A percentile compares a stretch with the other conserved stretches of the same genome.
Conservation (phyloP, 176 grass and related monocot species). For the Aegilops speltoides region DNA sequence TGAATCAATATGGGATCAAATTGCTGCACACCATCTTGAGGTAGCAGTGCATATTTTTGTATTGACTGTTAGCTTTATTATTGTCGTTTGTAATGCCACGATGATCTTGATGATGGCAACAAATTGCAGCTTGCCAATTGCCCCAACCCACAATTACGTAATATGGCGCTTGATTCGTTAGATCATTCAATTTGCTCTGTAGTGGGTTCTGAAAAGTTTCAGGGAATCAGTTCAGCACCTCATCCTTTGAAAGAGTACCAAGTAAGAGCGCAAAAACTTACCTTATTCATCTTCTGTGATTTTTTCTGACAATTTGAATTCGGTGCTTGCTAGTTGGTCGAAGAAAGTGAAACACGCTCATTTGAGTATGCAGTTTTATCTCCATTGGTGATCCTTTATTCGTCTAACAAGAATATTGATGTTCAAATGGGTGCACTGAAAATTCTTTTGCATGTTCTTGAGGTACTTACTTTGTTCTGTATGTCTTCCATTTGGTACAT, state of each 20-base stretch:
- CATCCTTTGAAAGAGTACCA: constrained; percentile 46
- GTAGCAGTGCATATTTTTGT: constrained; percentile 44
- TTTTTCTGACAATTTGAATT: constrained; percentile 37
- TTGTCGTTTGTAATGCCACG: constrained; percentile 18
- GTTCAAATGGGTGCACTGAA: constrained; percentile 81
- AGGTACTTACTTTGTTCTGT: constrained; percentile 58
- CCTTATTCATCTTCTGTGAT: constrained; percentile 15
- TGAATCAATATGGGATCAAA: constrained; percentile 93
- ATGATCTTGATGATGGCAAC: constrained; percentile 28
- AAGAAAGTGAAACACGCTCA: constrained; percentile 67
- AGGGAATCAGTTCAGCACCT: constrained; percentile 50
- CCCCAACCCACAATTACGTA: constrained; percentile 76
- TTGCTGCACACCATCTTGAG: constrained; percentile 91
- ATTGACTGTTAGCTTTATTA: constrained; percentile 21
- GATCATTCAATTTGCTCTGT: constrained; percentile 97
- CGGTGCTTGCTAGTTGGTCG: constrained; percentile 51
- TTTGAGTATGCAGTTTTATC: constrained; percentile 94
- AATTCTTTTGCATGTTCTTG: constrained; percentile 98
- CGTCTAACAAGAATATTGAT: constrained; percentile 80
- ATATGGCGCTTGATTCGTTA: constrained; percentile 86
- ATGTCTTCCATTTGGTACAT: constrained; percentile 25
- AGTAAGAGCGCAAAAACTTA: constrained; percentile 30
- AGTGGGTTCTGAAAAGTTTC: constrained; percentile 87
- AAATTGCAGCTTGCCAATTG: constrained; percentile 79
- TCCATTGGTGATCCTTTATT: constrained; percentile 82